These are phyloP conservation scores for Alternaria novae-zelandiae DNA, from an alignment of 2,329 filamentous ascomycete species.

Conservation along the genomic window DNA sequence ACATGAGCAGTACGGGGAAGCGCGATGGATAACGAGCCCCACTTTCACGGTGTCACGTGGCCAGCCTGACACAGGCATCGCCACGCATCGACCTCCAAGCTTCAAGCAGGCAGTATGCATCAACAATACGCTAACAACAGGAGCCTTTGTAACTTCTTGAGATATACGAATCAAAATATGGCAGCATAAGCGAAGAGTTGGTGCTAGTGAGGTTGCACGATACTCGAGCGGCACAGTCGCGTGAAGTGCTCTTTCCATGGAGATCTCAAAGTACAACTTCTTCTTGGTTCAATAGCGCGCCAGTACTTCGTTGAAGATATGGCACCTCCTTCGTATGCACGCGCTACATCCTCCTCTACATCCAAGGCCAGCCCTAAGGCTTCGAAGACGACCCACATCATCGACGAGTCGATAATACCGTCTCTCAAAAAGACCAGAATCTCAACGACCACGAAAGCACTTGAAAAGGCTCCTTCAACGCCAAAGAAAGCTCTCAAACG, in stretches of 20 bases:
- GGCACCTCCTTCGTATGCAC: constrained; percentile 26
- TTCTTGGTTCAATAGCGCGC: neutral
- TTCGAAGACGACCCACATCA: neutral
- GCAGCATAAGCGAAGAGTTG: neutral
- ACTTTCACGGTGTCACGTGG: constrained; percentile 30
- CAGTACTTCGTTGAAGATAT: constrained; percentile 3
- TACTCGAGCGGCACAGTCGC: neutral
- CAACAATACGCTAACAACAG: neutral
- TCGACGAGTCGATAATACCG: neutral
- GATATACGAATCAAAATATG: neutral
- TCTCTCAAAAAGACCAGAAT: neutral
- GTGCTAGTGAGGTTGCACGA: neutral
- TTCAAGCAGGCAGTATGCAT: neutral
- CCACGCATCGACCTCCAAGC: neutral
- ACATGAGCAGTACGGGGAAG: constrained; percentile 10
- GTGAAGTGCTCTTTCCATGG: neutral
- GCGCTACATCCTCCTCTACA: constrained; percentile 24
- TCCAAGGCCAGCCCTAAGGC: constrained; percentile 7
- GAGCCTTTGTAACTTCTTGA: neutral
- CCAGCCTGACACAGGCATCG: neutral
- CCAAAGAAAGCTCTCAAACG: constrained; percentile 8
- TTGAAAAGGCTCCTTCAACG: neutral
- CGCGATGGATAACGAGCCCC: constrained; percentile 23
- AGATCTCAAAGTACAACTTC: neutral
- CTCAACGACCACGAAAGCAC: neutral